A percentile compares a stretch with the other conserved stretches of the same genome.
Evolutionary conservation across 2,329 filamentous ascomycete genomes (phyloP).

Genomic region (Neodidymelliopsis sp.): DNA sequence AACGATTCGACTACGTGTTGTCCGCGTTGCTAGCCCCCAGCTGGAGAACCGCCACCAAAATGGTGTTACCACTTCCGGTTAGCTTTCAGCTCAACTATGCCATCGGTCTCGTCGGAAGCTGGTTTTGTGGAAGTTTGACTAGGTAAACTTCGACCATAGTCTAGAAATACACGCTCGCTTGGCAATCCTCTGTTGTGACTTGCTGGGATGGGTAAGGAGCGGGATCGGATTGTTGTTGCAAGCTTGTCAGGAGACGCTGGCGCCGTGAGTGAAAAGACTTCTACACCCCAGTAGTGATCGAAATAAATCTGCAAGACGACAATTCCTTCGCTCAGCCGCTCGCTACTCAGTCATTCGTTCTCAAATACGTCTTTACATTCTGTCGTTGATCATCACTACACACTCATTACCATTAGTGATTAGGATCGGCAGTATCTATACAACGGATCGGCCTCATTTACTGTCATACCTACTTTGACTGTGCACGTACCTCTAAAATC

Average conservation of each 20-base stretch:
- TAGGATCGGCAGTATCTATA: not conserved
- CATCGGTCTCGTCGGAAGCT: slow-evolving; percentile 2
- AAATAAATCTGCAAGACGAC: not conserved
- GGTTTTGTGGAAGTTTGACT: slow-evolving; percentile 16
- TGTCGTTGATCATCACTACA: not conserved
- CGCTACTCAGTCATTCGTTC: not conserved
- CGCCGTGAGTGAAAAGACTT: slow-evolving; percentile 13
- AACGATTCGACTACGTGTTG: slow-evolving; percentile 9
- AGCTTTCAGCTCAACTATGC: slow-evolving; percentile 2
- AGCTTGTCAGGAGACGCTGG: slow-evolving; percentile 7
- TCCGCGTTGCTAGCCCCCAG: slow-evolving; percentile 13
- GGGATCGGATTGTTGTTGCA: not conserved
- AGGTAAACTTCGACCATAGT: slow-evolving; percentile 1
- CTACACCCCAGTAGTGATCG: not conserved
- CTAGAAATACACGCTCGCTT: slow-evolving; percentile 3
- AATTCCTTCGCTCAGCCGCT: not conserved
- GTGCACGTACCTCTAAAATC: not conserved
- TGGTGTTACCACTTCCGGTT: slow-evolving; percentile 11
- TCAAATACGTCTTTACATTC: not conserved
- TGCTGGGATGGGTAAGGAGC: slow-evolving; percentile 5
- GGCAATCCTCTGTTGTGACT: slow-evolving; percentile 2
- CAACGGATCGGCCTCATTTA: not conserved
- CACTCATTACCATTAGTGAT: not conserved
- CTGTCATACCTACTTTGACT: not conserved
- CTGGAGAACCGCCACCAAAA: slow-evolving; percentile 18